Evolutionary conservation across 805 yeast genomes (phyloP), one percentile per base, ranked within the genome.

Genomic region (Ogataea philodendri): DNA sequence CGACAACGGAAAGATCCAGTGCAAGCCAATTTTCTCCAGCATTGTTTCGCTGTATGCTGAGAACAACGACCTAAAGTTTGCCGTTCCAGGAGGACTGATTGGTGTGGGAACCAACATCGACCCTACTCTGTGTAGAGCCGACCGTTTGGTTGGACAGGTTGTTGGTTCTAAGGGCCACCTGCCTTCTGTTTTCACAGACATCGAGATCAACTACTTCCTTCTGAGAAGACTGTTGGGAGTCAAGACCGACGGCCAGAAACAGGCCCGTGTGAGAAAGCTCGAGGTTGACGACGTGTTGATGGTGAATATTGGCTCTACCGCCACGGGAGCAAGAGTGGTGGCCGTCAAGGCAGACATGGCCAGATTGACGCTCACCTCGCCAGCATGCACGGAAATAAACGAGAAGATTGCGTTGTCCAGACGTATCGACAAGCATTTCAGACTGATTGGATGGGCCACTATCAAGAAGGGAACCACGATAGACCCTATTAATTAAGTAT

Each of bases 261-360:
- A 87, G 65, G 96, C 97, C 41, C 89, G 87, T 74, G 97, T 93
- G 46, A 81, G 95, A 66, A 93, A 90, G 65, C 78, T 93, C 59
- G 90, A 87, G 56, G 80, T 80, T 52, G 90, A 90, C 55, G 99
- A 93, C 67, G 95, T 93, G 49, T 76, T 93, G 61, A 94, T 93
- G 98, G 98, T 93, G 34, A 93, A 94, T 66, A 94, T 93, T 56
- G 99, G 99, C 47, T 93, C 98, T 17, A 93, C 97, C 32, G 97
- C 99, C 37, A 87, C 97, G 20, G 99, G 99, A 69, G 98, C 98
- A 39, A 84, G 97, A 66, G 98, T 93, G 49, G 83, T 88, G 51
- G 95, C 96, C 32, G 97, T 93, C 37, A 85, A 87, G 66, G 97
- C 97, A 44, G 99, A 93, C 76, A 87, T 94, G 96, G 98, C 98